phyloP scores from a whole-genome alignment of 2,329 filamentous ascomycete genomes.

The Aspergillus neotritici region DNA sequence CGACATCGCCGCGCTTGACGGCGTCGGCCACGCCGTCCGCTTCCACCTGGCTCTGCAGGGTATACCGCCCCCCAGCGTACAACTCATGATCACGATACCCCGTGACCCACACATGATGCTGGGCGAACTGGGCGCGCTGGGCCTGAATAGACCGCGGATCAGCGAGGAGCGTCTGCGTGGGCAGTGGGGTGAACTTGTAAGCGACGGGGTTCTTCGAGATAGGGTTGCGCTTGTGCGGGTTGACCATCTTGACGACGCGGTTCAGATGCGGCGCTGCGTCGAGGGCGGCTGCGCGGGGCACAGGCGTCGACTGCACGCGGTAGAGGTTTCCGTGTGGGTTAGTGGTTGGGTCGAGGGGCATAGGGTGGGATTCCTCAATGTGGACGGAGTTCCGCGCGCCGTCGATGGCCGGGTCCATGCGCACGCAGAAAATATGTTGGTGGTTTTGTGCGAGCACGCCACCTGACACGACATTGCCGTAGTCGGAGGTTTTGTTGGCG shows the following conservation, averaged over 20 bases:
- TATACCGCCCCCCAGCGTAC: constrained; percentile 52
- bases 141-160: constrained; percentile 49
- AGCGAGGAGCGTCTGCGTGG: constrained; percentile 54
- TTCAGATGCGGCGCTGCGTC: constrained; percentile 40
- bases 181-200: constrained; percentile 52
- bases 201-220: constrained; percentile 50
- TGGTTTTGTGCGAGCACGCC: constrained; percentile 64
- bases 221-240: constrained; percentile 47
- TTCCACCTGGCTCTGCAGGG: constrained; percentile 46
- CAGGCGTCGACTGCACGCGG: constrained; percentile 41
- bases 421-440: constrained; percentile 67
- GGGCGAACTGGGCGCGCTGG: constrained; percentile 50
- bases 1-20: constrained; percentile 27
- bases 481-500: constrained; percentile 53
- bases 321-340: constrained; percentile 53
- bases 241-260: constrained; percentile 55
- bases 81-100: constrained; percentile 48
- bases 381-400: constrained; percentile 51
- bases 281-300: constrained; percentile 46
- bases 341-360: constrained; percentile 47
- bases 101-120: constrained; percentile 53
- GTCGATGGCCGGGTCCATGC: constrained; percentile 57
- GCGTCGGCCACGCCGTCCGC: constrained; percentile 31
- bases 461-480: constrained; percentile 61
- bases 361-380: constrained; percentile 54